Evolutionary conservation across 495 filamentous ascomycete genomes (phyloP), one percentile per base, ranked within the genome.

Genomic region (Cetradonia linearis): DNA sequence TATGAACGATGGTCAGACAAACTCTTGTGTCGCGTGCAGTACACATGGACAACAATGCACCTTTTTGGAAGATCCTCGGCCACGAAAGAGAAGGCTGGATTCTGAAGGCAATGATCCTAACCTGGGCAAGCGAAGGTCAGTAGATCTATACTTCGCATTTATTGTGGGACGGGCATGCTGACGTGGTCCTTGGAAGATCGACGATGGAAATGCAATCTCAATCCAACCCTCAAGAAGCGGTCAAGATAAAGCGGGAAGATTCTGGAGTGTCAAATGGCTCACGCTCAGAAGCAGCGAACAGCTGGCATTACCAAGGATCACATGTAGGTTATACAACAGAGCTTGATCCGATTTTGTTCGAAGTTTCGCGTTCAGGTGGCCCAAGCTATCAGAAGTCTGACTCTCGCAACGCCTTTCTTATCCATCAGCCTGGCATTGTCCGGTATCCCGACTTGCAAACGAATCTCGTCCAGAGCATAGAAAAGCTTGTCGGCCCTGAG

Each of bases 321-420:
- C 73, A 78, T 48, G 78, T 79, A 56, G 78, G 78, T 56, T 69
- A 79, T 64, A 81, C 77, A 38, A 81, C 78, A 1, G 77, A 80
- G 34, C 59, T 81, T 33, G 78, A 81, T 64, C 76, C 77, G 14
- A 69, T 76, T 28, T 66, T 81, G 2, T 72, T 81, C 13, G 77
- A 79, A 72, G 74, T 27, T 58, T 78, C 50, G 69, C 78, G 61
- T 63, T 72, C 61, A 71, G 76, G 64, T 64, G 76, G 65, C 69
- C 76, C 65, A 11, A 73, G 72, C 23, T 76, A 77, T 57, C 80
- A 92, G 50, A 86, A 87, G 62, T 87, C 92, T 60, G 89, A 86
- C 70, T 83, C 87, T 59, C 75, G 85, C 68, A 88, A 89, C 67
- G 94, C 86, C 18, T 98, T 96, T 72, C 78, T 89, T 61, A 84